Percentiles rank a stretch among this genome's conserved stretches.
Conservation (phyloP, 2,329 filamentous ascomycete species). For the Seiridium unicorne region DNA sequence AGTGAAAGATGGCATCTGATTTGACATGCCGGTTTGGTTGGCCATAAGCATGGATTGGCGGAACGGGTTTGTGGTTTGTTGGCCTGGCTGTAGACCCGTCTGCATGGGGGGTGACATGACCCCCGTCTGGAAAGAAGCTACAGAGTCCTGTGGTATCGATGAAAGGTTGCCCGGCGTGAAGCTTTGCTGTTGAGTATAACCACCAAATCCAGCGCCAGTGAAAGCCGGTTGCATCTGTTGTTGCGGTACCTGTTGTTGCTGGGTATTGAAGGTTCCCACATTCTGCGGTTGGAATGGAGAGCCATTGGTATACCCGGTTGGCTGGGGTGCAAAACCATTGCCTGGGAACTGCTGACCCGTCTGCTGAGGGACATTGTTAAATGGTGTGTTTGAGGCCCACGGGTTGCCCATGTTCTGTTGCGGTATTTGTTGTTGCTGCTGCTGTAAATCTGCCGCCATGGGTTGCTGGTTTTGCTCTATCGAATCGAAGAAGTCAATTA, state of each 20-base stretch:
- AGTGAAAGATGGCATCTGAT: conserved; percentile 8
- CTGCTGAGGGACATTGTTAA: conserved; percentile 29
- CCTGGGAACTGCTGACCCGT: conserved; percentile 30
- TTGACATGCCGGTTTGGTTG: conserved; percentile 48
- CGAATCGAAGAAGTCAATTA: conserved; percentile 93
- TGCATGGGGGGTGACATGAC: conserved; percentile 37
- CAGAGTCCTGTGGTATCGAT: conserved; percentile 57
- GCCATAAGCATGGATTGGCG: conserved; percentile 79
- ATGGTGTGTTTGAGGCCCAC: conserved; percentile 32
- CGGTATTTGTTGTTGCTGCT: conserved; percentile 25
- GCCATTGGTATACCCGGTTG: conserved; percentile 36
- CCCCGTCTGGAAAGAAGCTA: conserved; percentile 48
- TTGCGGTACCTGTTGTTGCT: conserved; percentile 38
- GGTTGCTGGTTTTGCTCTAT: conserved; percentile 86
- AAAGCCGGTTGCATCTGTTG: conserved; percentile 40
- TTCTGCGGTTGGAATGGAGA: conserved; percentile 42
- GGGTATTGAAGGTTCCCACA: conserved; percentile 26
- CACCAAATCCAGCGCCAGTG: conserved; percentile 79
- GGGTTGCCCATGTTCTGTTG: conserved; percentile 33
- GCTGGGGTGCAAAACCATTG: conserved; percentile 27
- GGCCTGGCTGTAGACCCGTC: conserved; percentile 44
- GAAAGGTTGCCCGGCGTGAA: conserved; percentile 54
- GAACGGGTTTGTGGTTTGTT: conserved; percentile 85
- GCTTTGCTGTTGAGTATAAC: conserved; percentile 59
- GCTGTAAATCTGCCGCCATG: conserved; percentile 46